Percentiles rank a stretch among this genome's conserved stretches.
These are phyloP conservation scores for Prunus campanulata DNA, from an alignment of 306 rosid species.

Conservation along the genomic window DNA sequence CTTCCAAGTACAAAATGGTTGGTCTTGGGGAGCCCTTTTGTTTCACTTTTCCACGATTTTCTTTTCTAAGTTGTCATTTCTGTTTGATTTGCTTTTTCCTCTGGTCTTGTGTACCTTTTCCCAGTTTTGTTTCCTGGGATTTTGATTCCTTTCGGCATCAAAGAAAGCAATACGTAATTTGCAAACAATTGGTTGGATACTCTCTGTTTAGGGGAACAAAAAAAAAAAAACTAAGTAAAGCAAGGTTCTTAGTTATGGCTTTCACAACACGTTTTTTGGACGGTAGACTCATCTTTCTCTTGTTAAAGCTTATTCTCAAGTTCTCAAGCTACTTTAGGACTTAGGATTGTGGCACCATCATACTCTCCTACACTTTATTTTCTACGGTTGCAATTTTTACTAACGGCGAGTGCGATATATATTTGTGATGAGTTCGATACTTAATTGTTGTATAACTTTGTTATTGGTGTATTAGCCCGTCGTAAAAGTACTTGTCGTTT, in stretches of 20 bases:
- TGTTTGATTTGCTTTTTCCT: constrained; percentile 5
- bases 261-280: constrained; percentile 33
- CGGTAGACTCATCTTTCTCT: constrained; percentile 8
- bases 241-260: constrained; percentile 2
- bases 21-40: constrained; percentile 5
- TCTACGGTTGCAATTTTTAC: no score
- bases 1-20: neutral
- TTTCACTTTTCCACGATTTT: constrained; percentile 31
- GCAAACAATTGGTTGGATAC: neutral
- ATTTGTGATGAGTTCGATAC: no score
- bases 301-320: constrained; percentile 1
- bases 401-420: no score
- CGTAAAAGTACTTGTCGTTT: no score
- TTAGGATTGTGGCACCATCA: neutral
- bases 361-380: neutral
- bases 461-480: no score
- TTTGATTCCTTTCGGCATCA: constrained; percentile 25
- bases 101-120: constrained; percentile 9
- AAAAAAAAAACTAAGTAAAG: neutral
- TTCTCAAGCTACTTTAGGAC: neutral
- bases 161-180: neutral
- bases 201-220: neutral
- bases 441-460: no score
- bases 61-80: constrained; percentile 11
- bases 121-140: constrained; percentile 6